Base-by-base conservation (phyloP, 768 basidiomycete species). In the Russula olivacea region DNA sequence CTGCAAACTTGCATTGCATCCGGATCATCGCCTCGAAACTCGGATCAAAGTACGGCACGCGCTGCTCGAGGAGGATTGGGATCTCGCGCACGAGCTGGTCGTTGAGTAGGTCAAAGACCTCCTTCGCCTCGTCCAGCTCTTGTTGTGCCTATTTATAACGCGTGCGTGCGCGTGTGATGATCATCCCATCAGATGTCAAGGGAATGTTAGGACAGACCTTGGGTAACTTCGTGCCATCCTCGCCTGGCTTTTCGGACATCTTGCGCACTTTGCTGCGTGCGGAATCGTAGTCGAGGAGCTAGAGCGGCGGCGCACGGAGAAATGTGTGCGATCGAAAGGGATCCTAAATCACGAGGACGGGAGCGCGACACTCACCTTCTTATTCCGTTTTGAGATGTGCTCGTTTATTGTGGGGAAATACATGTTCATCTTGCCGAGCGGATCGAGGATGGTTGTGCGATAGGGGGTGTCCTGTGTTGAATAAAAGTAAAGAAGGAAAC, bases 11-110 rank as follows among this genome's bases (percentile, higher is more conserved):
- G 71, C 91, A 85, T 71, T 99, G 97, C 85, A 97, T 91, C 34
- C 97, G 84, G 67, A 94, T 93, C 96, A 98, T 98, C 51, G 96
- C 92, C 76, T 98, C 97, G 72, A 98, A 98, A 68, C 91, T 94
- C 5, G 97, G 97, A 74, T 98, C 97, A 66, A 98, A 95, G 80
- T 92, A 99, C 0, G 97, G 97, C 28, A 99, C 90, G 43, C 97
- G 91, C 21, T 98, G 84, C 70, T 98, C 95, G 55, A 98, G 83
- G 47, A 99, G 77, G 68, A 95, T 87, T 0, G 97, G 97, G 17
- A 99, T 80, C 69, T 98, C 97, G 30, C 80, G 75, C 68, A 96
- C 88, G 70, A 98, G 85, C 69, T 98, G 93, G 45, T 90, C 86
- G 72, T 99, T 98, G 68, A 99, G 81, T 71, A 92, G 76, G 63